Evolutionary conservation across 306 rosid species (phyloP), one percentile per base, ranked within the genome.

Genomic region (Dryas alaskensis): DNA sequence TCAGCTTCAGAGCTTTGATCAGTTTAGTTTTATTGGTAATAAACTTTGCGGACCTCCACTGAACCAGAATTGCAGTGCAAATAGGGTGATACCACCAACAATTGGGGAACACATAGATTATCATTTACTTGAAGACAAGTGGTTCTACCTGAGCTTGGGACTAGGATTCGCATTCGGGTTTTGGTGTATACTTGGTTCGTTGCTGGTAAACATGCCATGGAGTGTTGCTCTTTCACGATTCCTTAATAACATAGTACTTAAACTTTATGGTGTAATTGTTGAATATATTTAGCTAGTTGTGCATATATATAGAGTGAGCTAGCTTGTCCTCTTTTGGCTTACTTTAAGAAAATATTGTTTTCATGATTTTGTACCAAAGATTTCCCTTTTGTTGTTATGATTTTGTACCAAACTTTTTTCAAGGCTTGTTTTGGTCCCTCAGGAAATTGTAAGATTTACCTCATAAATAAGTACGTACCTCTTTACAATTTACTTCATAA

Each of bases 141-240:
- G 73, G 64, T 63, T 71, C 43, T 71, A 46, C 52, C 3, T 71
- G 55, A 73, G 81, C 14, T 11, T 54, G 67, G 81, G 77, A 55
- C 3, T 78, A 3, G 73, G 77, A 27, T 71, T 71, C 4, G 12
- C 31, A 0, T 7, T 27, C 1, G 60, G 81, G 4, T 71, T 71
- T 10, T 78, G 81, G 81, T 13, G 8, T 9, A 57, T 72, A 3
- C 25, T 63, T 7, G 61, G 70, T 63, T 40, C 52, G 0, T 63
- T 50, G 25, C 5, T 73, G 22, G 8, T 63, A 13, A 63, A 51
- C 53, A 1, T 40, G 63, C 51, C 63, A 16, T 73, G 63, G 78
- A 73, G 70, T 11, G 4, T 60, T 10, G 4, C 3, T 16, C 45
- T 31, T 61, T 17, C 57, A 3, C 1, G 1, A 1, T 48, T 48